Base-by-base conservation (phyloP, 2,329 filamentous ascomycete genomes). In the Trichoderma pleuroti region DNA sequence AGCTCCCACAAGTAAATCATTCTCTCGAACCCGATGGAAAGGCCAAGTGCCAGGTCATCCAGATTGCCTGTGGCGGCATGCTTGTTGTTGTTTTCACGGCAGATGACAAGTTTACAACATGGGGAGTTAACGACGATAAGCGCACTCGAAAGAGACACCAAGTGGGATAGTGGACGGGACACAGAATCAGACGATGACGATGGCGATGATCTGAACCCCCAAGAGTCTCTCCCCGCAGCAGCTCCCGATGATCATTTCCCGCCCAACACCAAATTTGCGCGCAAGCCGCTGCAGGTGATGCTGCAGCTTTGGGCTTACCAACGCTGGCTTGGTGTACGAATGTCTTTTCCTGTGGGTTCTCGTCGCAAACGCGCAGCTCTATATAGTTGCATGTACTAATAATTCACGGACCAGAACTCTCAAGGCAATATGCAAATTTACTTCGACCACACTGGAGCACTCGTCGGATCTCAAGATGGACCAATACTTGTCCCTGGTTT, bases 281-380 rank as follows among this genome's bases (percentile, higher is more conserved):
- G n/a, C n/a, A 88, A 72, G 82, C 92, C 62, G 85, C 84, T 57
- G 88, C 88, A 42, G 86, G 86, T n/a, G 89, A 92, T 75, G 89
- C 76, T 87, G 88, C 52, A 91, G 88, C 1, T 92, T 93, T 78
- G 91, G 87, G 1, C 83, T 94, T 32, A 93, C 91, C 14, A 85
- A 87, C 21, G 86, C 89, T 68, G 92, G 91, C 16, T 82, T 86
- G 52, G 88, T 94, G 30, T 94, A 92, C 76, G 91, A 91, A 71
- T 93, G 92, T 92, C 90, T 7, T 94, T 94, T 82, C 83, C 89
- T 74, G 86, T 88, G 83, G 78, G 85, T 81, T 36, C 11, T 49
- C n/a, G 3, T n/a, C 24, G 28, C 18, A 56, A 69, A 12, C 21
- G 36, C 36, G 28, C 30, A 11, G 26, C 18, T 57, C 30, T 57